Percentiles rank a stretch among this genome's conserved stretches.
Conservation (phyloP, 768 basidiomycete species). For the Russula ochroleuca region DNA sequence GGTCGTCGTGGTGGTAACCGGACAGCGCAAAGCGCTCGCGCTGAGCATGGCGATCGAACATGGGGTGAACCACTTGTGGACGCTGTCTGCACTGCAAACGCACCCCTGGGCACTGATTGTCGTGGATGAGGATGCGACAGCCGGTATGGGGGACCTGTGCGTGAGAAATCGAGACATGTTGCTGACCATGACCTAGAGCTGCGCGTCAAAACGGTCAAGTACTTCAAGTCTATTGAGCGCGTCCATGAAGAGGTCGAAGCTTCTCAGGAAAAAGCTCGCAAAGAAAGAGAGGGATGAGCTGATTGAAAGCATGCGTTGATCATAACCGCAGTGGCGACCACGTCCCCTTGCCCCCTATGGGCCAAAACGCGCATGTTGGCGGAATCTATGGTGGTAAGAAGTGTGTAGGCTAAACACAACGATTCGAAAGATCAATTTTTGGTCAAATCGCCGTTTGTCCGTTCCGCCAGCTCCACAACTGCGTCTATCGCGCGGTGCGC, state of each 20-base stretch:
- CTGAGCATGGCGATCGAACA: conserved; percentile 88
- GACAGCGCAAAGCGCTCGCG: conserved; percentile 77
- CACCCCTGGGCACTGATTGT: conserved; percentile 91
- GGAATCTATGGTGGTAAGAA: not conserved
- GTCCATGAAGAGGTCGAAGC: conserved; percentile 81
- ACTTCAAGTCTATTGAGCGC: conserved; percentile 86
- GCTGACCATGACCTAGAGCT: conserved; percentile 48
- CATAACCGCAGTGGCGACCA: not conserved
- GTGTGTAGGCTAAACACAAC: not conserved
- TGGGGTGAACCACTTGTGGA: conserved; percentile 90
- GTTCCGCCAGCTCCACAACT: not conserved
- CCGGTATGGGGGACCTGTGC: conserved; percentile 44
- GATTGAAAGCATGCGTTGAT: conserved; percentile 15
- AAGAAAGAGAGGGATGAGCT: conserved; percentile 35
- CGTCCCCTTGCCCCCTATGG: not conserved
- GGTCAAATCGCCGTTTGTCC: not conserved
- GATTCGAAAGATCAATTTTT: not conserved
- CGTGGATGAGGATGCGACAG: conserved; percentile 83
- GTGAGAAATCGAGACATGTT: not conserved
- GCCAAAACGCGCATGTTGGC: not conserved
- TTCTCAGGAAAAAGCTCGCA: conserved; percentile 47
- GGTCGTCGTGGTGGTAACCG: conserved; percentile 83
- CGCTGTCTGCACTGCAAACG: conserved; percentile 76
- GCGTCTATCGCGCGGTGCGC: not conserved
- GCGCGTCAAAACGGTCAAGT: conserved; percentile 86